phyloP scores from a whole-genome alignment of 257 asterid genomes.

The Solanum acaule region DNA sequence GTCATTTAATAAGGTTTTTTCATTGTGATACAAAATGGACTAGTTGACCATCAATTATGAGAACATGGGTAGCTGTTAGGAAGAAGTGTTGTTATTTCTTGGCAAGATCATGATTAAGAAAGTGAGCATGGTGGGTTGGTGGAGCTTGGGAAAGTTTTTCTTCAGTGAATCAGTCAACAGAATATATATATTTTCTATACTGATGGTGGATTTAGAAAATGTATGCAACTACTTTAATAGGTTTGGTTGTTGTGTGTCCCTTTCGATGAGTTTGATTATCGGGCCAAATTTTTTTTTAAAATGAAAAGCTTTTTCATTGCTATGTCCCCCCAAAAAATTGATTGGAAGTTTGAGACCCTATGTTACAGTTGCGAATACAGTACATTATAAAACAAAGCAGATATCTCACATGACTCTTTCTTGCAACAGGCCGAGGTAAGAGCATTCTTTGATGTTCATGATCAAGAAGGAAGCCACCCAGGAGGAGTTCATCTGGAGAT shows the following conservation, averaged over 20 bases:
- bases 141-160: neutral
- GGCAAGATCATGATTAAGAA: neutral
- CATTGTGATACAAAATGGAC: neutral
- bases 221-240: neutral
- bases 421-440: constrained; percentile 62
- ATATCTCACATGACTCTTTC: neutral
- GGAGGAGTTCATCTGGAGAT: constrained; percentile 82
- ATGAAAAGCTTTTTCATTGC: neutral
- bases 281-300: neutral
- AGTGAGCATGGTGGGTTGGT: neutral
- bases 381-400: neutral
- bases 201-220: neutral
- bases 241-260: constrained; percentile 21
- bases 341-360: neutral
- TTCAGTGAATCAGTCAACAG: neutral
- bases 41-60: neutral
- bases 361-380: neutral
- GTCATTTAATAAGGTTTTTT: neutral
- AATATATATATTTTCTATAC: neutral
- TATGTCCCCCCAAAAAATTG: neutral
- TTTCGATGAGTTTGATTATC: constrained; percentile 16
- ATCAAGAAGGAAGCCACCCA: constrained; percentile 82
- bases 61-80: neutral
- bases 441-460: constrained; percentile 85
- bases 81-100: neutral